A percentile compares a stretch with the other conserved stretches of the same genome.
Conservation (phyloP, 345 rosid species). For the Mallotus nudiflorus region DNA sequence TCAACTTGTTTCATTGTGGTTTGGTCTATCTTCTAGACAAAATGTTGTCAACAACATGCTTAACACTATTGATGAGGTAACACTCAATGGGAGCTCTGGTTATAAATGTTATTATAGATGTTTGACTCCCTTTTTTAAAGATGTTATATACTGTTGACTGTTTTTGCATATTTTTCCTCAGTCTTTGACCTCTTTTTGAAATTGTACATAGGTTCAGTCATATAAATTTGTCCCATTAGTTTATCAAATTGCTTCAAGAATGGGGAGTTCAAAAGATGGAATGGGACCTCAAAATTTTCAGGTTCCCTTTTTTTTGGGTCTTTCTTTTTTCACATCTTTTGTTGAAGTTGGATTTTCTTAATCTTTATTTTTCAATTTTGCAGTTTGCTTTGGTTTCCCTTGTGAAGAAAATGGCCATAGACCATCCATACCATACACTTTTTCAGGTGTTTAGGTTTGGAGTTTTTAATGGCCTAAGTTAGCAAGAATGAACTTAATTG, state of each 20-base stretch:
- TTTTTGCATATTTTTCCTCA: neutral
- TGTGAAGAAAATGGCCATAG: constrained; percentile 93
- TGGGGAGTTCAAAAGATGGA: constrained; percentile 81
- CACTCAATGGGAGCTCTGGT: constrained; percentile 2
- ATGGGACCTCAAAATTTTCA: constrained; percentile 70
- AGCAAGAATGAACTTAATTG: constrained; percentile 8
- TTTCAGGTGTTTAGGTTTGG: constrained; percentile 59
- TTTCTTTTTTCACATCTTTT: neutral
- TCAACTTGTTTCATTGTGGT: constrained; percentile 87
- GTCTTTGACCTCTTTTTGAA: neutral
- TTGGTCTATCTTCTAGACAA: constrained; percentile 69
- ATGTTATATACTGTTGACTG: neutral
- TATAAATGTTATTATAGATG: constrained; percentile 1
- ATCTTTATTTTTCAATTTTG: constrained; percentile 35
- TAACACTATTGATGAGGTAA: constrained; percentile 71
- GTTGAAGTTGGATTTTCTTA: constrained; percentile 13
- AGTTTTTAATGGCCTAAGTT: constrained; percentile 12
- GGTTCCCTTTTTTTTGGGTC: constrained; percentile 39
- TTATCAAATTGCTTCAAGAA: constrained; percentile 97
- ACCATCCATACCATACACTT: constrained; percentile 95
- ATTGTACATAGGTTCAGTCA: constrained; percentile 68
- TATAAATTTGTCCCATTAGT: constrained; percentile 88
- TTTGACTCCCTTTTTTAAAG: neutral
- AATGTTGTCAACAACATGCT: constrained; percentile 72
- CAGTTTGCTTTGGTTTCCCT: constrained; percentile 93